Evolutionary conservation across 305 asterid genomes (phyloP).

Genomic region (Petunia hybrid): DNA sequence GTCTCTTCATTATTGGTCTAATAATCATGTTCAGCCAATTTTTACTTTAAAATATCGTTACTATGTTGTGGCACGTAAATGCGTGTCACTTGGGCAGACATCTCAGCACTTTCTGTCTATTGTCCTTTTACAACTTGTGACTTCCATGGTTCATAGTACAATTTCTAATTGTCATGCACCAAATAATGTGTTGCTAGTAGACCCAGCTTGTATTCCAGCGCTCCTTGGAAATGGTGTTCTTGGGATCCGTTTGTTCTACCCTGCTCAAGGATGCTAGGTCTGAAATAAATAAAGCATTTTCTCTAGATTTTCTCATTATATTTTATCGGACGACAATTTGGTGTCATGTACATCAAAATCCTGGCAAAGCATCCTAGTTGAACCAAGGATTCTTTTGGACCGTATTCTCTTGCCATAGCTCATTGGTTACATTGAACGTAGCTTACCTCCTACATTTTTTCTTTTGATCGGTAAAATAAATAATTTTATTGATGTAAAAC

Average conservation of each 20-base stretch:
- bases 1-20: neutral
- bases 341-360: neutral
- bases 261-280: neutral
- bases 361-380: neutral
- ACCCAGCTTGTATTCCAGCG: slow-evolving; percentile 13
- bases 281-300: neutral
- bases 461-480: too few relatives aligned
- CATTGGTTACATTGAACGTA: neutral
- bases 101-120: too few relatives aligned
- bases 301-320: slow-evolving; percentile 21
- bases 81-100: neutral
- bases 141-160: slow-evolving; percentile 8
- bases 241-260: slow-evolving; percentile 1
- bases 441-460: neutral
- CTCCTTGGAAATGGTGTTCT: neutral
- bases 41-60: neutral
- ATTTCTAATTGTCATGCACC: neutral
- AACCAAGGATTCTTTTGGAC: neutral
- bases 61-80: neutral
- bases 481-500: too few relatives aligned
- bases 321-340: neutral
- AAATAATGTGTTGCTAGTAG: neutral
- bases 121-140: slow-evolving; percentile 14
- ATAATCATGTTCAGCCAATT: neutral
- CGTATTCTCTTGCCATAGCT: neutral